Base-by-base conservation (phyloP, 1,284 basidiomycete species). In the Marasmius oreades region DNA sequence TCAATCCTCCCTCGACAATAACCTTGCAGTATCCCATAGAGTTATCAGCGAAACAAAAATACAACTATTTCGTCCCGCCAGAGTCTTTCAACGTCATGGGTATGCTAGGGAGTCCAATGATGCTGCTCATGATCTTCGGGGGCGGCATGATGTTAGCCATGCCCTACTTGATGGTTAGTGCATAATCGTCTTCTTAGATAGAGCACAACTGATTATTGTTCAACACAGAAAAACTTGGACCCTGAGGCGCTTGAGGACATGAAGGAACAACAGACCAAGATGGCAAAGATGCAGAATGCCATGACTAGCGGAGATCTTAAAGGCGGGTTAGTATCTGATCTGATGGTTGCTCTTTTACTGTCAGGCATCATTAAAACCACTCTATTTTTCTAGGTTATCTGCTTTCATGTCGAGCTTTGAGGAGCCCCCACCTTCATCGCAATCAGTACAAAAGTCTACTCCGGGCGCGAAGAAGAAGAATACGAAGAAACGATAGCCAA, bases 51-150 rank as follows among this genome's bases (percentile, higher is more conserved):
- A 74, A 79, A 56, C 74, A 73, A 51, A 81, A 76, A 65, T 77
- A 85, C 64, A 73, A 69, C 55, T 92, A 88, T 67, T 93, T 88
- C 67, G 78, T 84, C 53, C 84, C 87, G 22, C 78, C 70, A 16
- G 79, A 90, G 66, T 81, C 82, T 18, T 90, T 93, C 76, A 89
- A 92, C 69, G 63, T 93, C 24, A 57, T 91, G 54, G 84, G 77
- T 48, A 90, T 94, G 88, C 75, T 95, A 65, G 85, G 88, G 64
- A 93, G 83, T 67, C 92, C 92, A 2, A 93, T 95, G 92, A 88
- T 92, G 73, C 73, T 95, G 57, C 82, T 94, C 74, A 90, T 92
- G 87, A 74, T 87, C 18, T 76, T 81, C 62, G 86, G 78, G 44
- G 91, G 79, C 28, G 72, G 74, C 33, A 82, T 93, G 81, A 82